phyloP scores from a whole-genome alignment of 2,329 filamentous ascomycete species.

The Polytolypa hystricis region DNA sequence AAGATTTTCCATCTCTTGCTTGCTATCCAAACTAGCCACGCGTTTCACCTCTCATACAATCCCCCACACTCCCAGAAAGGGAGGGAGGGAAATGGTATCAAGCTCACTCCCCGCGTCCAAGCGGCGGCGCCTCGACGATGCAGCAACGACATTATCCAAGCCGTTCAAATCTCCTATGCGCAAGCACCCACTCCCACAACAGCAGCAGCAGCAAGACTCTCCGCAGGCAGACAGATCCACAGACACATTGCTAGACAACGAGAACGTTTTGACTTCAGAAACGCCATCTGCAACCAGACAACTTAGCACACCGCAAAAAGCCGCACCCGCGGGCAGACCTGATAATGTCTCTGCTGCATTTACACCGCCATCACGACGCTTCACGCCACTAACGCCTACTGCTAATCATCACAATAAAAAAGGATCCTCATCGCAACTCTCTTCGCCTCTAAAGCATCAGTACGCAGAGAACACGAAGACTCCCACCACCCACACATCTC shows the following conservation, averaged over 20 bases:
- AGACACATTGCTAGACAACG: neutral
- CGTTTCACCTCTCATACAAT: too few relatives aligned
- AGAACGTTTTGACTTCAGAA: neutral
- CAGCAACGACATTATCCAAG: slow-evolving; percentile 50
- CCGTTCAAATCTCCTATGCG: slow-evolving; percentile 63
- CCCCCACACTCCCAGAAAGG: too few relatives aligned
- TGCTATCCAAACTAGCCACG: too few relatives aligned
- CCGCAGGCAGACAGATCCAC: neutral
- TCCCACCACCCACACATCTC: neutral
- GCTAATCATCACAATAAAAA: too few relatives aligned
- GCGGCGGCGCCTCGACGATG: slow-evolving; percentile 51
- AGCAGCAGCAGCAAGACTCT: neutral
- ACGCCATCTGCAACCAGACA: neutral
- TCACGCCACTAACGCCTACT: slow-evolving; percentile 4
- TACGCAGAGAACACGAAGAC: slow-evolving; percentile 5
- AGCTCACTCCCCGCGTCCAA: slow-evolving; percentile 47
- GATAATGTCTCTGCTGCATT: too few relatives aligned
- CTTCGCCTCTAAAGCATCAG: neutral
- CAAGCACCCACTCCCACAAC: slow-evolving; percentile 23
- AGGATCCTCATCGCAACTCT: neutral
- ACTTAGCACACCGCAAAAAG: too few relatives aligned
- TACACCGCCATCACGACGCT: neutral
- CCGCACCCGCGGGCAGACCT: too few relatives aligned
- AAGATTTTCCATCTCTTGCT: too few relatives aligned
- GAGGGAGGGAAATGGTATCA: too few relatives aligned